Evolutionary conservation across 2,329 filamentous ascomycete genomes (phyloP).

Genomic region (Sporothrix luriei): DNA sequence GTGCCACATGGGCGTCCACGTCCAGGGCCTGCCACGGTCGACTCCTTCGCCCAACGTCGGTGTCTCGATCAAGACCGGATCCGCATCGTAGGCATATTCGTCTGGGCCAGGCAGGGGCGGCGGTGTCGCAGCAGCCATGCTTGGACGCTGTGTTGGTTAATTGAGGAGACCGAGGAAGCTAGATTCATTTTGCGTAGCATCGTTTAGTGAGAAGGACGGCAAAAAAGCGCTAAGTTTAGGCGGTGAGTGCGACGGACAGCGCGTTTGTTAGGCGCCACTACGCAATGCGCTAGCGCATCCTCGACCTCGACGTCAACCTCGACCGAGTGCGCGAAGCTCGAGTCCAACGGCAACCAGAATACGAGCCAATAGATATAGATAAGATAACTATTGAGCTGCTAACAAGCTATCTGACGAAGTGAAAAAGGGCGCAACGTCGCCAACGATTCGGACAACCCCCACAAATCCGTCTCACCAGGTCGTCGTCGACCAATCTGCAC

Average conservation of each 20-base stretch:
- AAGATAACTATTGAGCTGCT: background rate
- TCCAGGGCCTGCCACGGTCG: conserved; percentile 1
- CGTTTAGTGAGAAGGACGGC: background rate
- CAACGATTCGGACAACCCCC: background rate
- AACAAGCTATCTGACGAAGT: background rate
- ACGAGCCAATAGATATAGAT: background rate
- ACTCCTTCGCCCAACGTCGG: background rate
- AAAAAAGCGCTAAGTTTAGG: conserved; percentile 1
- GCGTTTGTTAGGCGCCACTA: background rate
- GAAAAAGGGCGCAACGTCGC: background rate
- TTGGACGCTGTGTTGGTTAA: background rate
- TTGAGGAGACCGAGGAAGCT: background rate
- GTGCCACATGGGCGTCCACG: conserved; percentile 59
- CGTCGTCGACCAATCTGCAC: background rate
- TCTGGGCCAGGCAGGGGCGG: conserved; percentile 20
- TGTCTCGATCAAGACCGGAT: conserved; percentile 29
- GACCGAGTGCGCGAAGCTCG: background rate
- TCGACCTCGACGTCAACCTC: background rate
- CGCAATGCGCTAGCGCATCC: no score
- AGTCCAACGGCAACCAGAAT: background rate
- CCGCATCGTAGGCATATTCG: conserved; percentile 33
- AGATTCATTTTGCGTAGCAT: background rate
- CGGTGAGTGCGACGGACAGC: conserved; percentile 15
- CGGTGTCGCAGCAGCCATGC: background rate
- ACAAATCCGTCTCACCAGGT: background rate